Conservation (phyloP, 345 rosid species). For the Citrus reticulata region DNA sequence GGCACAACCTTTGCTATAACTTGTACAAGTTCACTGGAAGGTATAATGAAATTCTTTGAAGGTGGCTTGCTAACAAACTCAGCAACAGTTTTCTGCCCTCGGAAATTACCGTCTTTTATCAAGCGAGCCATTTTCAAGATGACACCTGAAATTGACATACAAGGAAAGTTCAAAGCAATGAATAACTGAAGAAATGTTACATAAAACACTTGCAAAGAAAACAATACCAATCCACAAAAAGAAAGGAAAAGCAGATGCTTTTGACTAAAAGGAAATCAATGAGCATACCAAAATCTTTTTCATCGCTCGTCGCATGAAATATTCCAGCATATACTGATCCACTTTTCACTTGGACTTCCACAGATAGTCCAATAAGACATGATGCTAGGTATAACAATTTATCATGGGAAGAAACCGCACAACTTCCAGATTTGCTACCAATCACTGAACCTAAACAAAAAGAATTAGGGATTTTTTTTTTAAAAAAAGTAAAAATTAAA, state of each 20-base stretch:
- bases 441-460: constrained; percentile 33
- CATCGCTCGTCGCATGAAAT: constrained; percentile 70
- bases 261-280: constrained; percentile 13
- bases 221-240: constrained; percentile 2
- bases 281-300: constrained; percentile 76
- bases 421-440: constrained; percentile 46
- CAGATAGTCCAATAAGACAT: constrained; percentile 74
- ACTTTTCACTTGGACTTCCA: constrained; percentile 86
- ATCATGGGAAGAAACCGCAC: constrained; percentile 54
- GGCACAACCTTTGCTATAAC: constrained; percentile 79
- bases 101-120: constrained; percentile 56
- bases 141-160: constrained; percentile 52
- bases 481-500: background rate
- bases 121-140: constrained; percentile 85
- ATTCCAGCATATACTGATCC: constrained; percentile 85
- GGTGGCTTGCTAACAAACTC: constrained; percentile 70
- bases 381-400: constrained; percentile 63
- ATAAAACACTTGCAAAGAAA: background rate
- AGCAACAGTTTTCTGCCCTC: constrained; percentile 47
- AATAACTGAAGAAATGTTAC: background rate
- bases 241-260: background rate
- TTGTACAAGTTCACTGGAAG: constrained; percentile 85
- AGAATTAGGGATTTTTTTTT: background rate
- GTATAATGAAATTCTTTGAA: constrained; percentile 59
- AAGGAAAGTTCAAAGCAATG: constrained; percentile 15